Evolutionary conservation across 2,329 filamentous ascomycete species (phyloP).

Genomic region (Knoxdaviesia capensis): DNA sequence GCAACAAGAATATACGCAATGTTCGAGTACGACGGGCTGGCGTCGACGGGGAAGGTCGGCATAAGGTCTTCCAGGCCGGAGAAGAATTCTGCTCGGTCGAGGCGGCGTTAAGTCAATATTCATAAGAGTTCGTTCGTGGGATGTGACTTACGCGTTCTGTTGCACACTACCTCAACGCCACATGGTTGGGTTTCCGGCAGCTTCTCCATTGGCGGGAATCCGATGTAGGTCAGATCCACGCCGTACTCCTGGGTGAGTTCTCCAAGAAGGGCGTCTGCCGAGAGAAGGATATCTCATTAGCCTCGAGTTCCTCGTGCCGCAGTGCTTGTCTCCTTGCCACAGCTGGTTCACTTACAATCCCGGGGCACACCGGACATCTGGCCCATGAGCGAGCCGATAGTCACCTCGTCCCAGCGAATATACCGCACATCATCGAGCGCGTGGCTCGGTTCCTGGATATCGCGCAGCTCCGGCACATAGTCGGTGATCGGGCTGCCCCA

Average conservation of each 20-base stretch:
- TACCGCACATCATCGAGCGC: slow-evolving; percentile 9
- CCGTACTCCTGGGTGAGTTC: slow-evolving; percentile 3
- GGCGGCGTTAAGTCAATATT: too few relatives aligned
- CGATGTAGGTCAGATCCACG: slow-evolving; percentile 1
- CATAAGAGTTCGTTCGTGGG: too few relatives aligned
- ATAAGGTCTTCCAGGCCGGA: slow-evolving; percentile 8
- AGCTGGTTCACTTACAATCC: slow-evolving; percentile 11
- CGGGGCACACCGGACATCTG: slow-evolving; percentile 15
- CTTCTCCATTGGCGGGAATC: slow-evolving; percentile 3
- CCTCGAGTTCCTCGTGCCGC: too few relatives aligned
- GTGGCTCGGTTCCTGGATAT: slow-evolving; percentile 1
- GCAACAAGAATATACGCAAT: slow-evolving; percentile 15
- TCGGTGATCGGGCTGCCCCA: slow-evolving; percentile 20
- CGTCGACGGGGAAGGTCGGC: slow-evolving; percentile 13
- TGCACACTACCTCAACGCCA: slow-evolving; percentile 3
- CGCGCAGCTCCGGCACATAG: slow-evolving; percentile 19
- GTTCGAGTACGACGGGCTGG: slow-evolving; percentile 17
- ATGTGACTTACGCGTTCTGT: slow-evolving; percentile 3
- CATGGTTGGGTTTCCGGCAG: slow-evolving; percentile 4
- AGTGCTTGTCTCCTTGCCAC: too few relatives aligned
- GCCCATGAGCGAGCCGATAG: slow-evolving; percentile 15
- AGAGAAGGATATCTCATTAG: not conserved
- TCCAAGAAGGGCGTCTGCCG: slow-evolving; percentile 3
- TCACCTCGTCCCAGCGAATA: slow-evolving; percentile 14
- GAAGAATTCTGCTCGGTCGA: slow-evolving; percentile 4